These are phyloP conservation scores for Schizosaccharomyces pombe DNA, from an alignment of 805 yeast genomes.

Conservation along the genomic window ASM294v3 CU329670.1:3426501-3427000, in stretches of 20 bases:
- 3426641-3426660: not conserved
- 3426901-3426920: too few relatives aligned
- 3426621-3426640: slow-evolving; percentile 2
- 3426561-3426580: too few relatives aligned
- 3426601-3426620: not conserved
- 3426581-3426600: not conserved
- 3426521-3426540: too few relatives aligned
- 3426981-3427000: not conserved
- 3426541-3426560: too few relatives aligned
- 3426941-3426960: not conserved
- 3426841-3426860: not conserved
- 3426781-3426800: not conserved
- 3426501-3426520: too few relatives aligned
- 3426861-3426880: not conserved
- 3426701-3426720: slow-evolving; percentile 15
- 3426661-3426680: not conserved
- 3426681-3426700: slow-evolving; percentile 9
- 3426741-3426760: slow-evolving; percentile 15
- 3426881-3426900: too few relatives aligned
- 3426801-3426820: not conserved
- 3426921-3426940: too few relatives aligned
- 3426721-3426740: slow-evolving; percentile 14
- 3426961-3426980: not conserved
- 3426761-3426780: slow-evolving; percentile 16
- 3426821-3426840: not conserved